Evolutionary conservation across 371 early-diverging fungal genomes (phyloP).

Genomic region (Syncephalastrum sp.): DNA sequence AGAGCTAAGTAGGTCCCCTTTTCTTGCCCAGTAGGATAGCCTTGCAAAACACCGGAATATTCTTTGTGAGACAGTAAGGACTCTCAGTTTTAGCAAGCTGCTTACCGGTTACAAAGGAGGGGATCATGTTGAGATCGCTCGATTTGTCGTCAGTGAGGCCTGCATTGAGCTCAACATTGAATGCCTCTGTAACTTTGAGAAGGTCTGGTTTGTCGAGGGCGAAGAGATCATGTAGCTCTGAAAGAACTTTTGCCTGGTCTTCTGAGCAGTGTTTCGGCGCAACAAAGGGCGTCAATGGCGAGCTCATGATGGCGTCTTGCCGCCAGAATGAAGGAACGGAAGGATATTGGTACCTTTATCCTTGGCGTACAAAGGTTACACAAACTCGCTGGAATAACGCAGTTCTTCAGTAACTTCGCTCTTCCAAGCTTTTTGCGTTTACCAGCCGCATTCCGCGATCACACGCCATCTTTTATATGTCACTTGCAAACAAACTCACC

Average conservation of each 20-base stretch:
- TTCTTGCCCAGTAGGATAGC: constrained; percentile 83
- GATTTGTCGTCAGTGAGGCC: constrained; percentile 43
- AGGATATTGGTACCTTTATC: no score
- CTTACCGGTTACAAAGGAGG: constrained; percentile 50
- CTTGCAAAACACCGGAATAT: constrained; percentile 16
- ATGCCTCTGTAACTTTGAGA: constrained; percentile 27
- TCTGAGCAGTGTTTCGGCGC: constrained; percentile 13
- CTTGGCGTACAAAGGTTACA: no score
- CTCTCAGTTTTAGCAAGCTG: neutral
- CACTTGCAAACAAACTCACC: no score
- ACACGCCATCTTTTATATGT: no score
- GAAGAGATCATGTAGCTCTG: constrained; percentile 31
- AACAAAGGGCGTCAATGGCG: no score
- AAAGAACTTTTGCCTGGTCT: constrained; percentile 22
- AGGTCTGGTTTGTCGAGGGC: constrained; percentile 24
- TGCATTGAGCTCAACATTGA: constrained; percentile 34
- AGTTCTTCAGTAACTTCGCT: no score
- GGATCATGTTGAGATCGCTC: constrained; percentile 54
- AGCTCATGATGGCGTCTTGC: no score
- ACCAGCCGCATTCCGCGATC: no score
- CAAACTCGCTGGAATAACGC: no score
- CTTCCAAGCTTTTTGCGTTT: no score
- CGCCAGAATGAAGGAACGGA: no score
- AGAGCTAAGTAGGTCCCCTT: constrained; percentile 88
- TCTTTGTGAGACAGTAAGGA: neutral